phyloP scores from a whole-genome alignment of 257 asterid species.

The Echites panduratus region DNA sequence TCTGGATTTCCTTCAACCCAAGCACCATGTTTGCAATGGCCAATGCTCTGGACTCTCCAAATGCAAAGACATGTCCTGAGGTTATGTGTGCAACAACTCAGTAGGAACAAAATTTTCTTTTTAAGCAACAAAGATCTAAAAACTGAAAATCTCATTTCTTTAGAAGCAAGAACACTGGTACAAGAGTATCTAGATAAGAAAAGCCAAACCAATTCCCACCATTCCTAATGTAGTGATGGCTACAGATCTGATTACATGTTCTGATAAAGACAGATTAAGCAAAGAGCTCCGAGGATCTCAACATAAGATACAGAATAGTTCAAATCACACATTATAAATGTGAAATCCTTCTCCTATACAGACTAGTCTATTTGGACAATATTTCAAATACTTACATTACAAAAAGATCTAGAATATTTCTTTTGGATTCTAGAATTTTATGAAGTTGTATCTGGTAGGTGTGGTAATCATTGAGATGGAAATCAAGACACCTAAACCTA shows the following conservation, averaged over 20 bases:
- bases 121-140: neutral
- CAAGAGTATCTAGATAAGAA: neutral
- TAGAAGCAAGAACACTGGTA: neutral
- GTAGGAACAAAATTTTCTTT: neutral
- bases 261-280: neutral
- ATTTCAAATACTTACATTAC: neutral
- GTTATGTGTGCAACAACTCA: constrained; percentile 17
- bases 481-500: neutral
- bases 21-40: constrained; percentile 99
- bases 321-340: neutral
- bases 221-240: neutral
- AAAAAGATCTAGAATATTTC: neutral
- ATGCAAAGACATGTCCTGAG: constrained; percentile 96
- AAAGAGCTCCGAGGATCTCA: neutral
- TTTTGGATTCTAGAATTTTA: neutral
- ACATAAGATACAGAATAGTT: neutral
- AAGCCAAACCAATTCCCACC: neutral
- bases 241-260: neutral
- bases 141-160: neutral
- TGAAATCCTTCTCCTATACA: neutral
- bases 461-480: neutral
- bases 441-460: neutral
- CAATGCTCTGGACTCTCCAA: constrained; percentile 95
- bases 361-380: neutral
- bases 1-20: constrained; percentile 97